Base-by-base conservation (phyloP, 2,329 filamentous ascomycete species). In the Cercospora citrullina region DNA sequence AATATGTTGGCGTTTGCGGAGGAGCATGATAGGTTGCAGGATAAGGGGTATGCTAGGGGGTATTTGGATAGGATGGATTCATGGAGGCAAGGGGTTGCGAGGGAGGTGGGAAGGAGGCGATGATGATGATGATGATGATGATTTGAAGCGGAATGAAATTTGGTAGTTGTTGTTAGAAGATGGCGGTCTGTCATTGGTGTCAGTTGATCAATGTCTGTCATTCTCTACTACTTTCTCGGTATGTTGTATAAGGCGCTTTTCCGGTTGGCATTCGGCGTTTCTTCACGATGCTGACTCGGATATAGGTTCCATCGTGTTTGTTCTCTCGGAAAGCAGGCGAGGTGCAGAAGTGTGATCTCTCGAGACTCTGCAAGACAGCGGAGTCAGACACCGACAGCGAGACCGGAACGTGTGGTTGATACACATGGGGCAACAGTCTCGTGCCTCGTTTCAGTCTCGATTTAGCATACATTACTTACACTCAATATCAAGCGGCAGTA, bases 11-110 rank as follows among this genome's bases (percentile, higher is more conserved):
- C 3, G 6, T 51, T 36, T 21, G 45, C 8, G n/a, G 26, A 39
- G 48, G 26, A 26, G 6, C 42, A 63, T 42, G 39, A 63, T 23
- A 12, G 18, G 45, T 18, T 63, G 16, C n/a, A 21, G n/a, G 18
- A 21, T 14, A 39, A 48, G 18, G 61, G 61, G 5, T 63, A 63
- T 57, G 61, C 61, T 1, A 63, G 18, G 48, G 26, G 39, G 3
- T 63, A 63, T 63, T 3, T 63, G 42, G 61, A 63, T 4, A 48
- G 61, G 21, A 63, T 63, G 61, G 18, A 63, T 18, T 30, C 12
- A 9, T 63, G 61, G 61, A 63, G 61, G 18, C 10, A 36, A n/a
- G 28, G 28, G 23, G 55, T 59, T 3, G 55, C 12, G 55, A 59
- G 30, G 55, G 55, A 59, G 55, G 12, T 30, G 30, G 28, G 55